Base-by-base conservation (phyloP, 2,329 filamentous ascomycete genomes). In the Sclerotinia sclerotiorum region DNA sequence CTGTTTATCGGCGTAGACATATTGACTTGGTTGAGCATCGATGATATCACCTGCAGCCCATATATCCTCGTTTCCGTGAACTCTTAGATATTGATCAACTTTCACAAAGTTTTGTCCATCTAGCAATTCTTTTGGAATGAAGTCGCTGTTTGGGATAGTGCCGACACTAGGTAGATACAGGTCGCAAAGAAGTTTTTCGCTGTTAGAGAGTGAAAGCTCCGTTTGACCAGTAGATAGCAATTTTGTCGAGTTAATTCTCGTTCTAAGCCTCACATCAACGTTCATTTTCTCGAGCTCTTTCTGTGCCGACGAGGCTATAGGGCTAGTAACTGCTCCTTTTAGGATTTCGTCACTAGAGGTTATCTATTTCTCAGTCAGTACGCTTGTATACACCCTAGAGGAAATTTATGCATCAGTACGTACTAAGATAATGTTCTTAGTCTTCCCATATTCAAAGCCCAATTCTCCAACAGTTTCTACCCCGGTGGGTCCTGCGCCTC, bases 131-230 rank as follows among this genome's bases (percentile, higher is more conserved):
- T 73, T 75, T 1, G 83, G 82, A 5, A 88, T 72, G 75, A 82
- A 88, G 52, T 82, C 82, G 6, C 84, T 82, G 77, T 88, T 88
- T 56, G 86, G 83, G 27, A 79, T 74, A 52, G 87, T 76, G 44
- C 87, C 87, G 73, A 83, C 82, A 5, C 85, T 85, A 7, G 85
- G 82, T 32, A 88, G 78, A 76, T 86, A 86, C n/a, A 85, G 69
- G 73, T 88, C 86, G 2, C 85, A 85, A 10, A 78, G 72, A 69
- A 87, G 73, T 62, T 77, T 83, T 70, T 82, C 80, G 70, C 83
- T 83, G 69, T 77, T 78, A 46, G 78, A 77, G 10, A 88, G 79
- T 49, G 75, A 74, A 27, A 88, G 79, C 73, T 83, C 80, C 3
- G 82, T 84, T 76, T 81, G 82, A 68, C 82, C 84, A 69, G 81